Evolutionary conservation across 164 flowering plant species (phyloP).

Genomic region (Annona cherimola): DNA sequence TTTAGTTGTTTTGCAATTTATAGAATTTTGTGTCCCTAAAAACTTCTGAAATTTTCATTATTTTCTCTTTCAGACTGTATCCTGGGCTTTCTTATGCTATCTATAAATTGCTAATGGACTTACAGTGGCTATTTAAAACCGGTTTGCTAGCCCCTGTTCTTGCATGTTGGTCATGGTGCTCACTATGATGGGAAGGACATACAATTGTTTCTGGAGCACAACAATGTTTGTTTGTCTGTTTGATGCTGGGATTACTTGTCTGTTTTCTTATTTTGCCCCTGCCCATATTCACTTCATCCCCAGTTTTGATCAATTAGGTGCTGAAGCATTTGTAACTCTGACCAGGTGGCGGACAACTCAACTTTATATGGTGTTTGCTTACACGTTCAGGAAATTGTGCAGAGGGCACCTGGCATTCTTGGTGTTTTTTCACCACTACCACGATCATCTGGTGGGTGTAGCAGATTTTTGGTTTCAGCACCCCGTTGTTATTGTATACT

Average conservation of each 20-base stretch:
- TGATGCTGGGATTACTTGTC: constrained; percentile 1
- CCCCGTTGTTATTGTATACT: constrained; percentile 95
- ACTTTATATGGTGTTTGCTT: constrained; percentile 94
- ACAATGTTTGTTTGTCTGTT: neutral
- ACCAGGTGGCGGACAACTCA: constrained; percentile 76
- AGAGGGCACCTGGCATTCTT: constrained; percentile 63
- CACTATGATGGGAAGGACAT: neutral
- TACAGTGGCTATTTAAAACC: no score
- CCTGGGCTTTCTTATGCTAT: neutral
- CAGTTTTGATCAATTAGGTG: neutral
- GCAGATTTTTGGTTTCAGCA: constrained; percentile 81
- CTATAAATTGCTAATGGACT: neutral
- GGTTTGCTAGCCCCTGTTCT: neutral
- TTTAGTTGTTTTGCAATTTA: no score
- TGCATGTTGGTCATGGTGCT: neutral
- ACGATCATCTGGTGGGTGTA: constrained; percentile 37
- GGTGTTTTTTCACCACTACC: constrained; percentile 52
- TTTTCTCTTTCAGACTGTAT: neutral
- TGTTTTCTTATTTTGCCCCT: neutral
- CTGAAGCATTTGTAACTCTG: constrained; percentile 16
- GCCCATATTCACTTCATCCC: neutral
- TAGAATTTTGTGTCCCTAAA: neutral
- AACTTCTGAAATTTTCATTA: neutral
- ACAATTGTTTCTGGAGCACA: neutral
- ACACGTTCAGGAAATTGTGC: constrained; percentile 85